phyloP scores from a whole-genome alignment of 352 stramenopile species.

The Phytophthora boehmeriae region DNA sequence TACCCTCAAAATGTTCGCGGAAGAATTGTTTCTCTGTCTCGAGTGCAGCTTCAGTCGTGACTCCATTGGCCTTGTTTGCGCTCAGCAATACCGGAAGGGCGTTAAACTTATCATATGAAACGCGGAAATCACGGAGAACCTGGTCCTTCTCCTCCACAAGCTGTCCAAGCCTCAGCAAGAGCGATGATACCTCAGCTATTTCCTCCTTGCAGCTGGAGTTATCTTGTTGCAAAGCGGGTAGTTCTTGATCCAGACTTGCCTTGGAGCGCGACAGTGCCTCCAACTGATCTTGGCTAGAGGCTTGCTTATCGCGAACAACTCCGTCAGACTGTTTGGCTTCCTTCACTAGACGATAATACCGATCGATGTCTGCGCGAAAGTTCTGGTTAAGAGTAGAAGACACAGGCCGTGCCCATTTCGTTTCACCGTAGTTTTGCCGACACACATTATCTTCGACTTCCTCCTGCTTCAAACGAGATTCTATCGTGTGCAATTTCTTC shows the following conservation, averaged over 20 bases:
- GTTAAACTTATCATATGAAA: conserved; percentile 65
- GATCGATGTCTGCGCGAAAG: conserved; percentile 71
- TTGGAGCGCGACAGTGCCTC: conserved; percentile 54
- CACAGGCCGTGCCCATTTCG: conserved; percentile 57
- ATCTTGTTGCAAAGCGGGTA: conserved; percentile 51
- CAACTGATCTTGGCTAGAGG: conserved; percentile 40
- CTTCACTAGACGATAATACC: conserved; percentile 75
- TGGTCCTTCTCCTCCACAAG: conserved; percentile 71
- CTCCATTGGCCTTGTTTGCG: conserved; percentile 23
- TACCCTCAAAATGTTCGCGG: conserved; percentile 59
- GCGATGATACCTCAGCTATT: conserved; percentile 45
- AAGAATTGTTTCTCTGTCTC: conserved; percentile 68
- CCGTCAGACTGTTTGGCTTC: conserved; percentile 73
- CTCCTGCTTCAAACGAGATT: conserved; percentile 59
- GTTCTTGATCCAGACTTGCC: conserved; percentile 55
- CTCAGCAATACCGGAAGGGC: conserved; percentile 56
- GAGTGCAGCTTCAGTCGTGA: conserved; percentile 40
- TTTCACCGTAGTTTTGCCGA: conserved; percentile 66
- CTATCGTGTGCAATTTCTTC: conserved; percentile 59
- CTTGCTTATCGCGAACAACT: conserved; percentile 61
- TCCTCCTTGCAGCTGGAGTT: conserved; percentile 64
- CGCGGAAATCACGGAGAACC: conserved; percentile 53
- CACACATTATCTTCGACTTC: conserved; percentile 75
- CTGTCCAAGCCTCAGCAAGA: conserved; percentile 59
- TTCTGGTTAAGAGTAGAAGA: conserved; percentile 59